Evolutionary conservation across 1,139 yeast genomes (phyloP).

Genomic region (Suhomyces coccinellae): DNA sequence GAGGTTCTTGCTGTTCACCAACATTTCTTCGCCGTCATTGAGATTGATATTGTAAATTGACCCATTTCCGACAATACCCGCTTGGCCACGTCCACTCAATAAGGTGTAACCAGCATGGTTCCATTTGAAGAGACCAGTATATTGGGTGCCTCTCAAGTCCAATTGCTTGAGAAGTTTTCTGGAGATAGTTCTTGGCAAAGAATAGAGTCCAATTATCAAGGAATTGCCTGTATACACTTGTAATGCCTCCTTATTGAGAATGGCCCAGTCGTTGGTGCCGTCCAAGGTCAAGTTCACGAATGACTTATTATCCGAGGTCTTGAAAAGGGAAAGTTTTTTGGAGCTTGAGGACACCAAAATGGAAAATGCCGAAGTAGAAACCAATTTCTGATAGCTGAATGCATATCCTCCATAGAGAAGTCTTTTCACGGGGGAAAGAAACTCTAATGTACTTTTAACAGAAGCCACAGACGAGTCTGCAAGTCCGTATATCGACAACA

Average conservation of each 20-base stretch:
- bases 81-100: conserved; percentile 59
- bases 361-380: conserved; percentile 50
- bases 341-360: conserved; percentile 38
- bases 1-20: conserved; percentile 48
- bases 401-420: conserved; percentile 43
- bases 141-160: conserved; percentile 21
- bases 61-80: conserved; percentile 58
- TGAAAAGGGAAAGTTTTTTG: conserved; percentile 18
- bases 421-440: conserved; percentile 38
- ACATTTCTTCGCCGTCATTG: conserved; percentile 47
- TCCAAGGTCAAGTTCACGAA: conserved; percentile 50
- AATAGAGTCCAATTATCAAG: conserved; percentile 35
- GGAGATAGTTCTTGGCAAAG: conserved; percentile 44
- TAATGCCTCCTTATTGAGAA: conserved; percentile 47
- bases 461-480: conserved; percentile 21
- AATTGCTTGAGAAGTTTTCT: conserved; percentile 31
- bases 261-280: conserved; percentile 63
- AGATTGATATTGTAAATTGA: conserved; percentile 52
- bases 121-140: conserved; percentile 41
- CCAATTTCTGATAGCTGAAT: conserved; percentile 44
- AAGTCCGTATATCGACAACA: conserved; percentile 48
- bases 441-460: conserved; percentile 32
- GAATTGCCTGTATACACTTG: conserved; percentile 56
- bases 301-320: conserved; percentile 28
- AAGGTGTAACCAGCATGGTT: conserved; percentile 43